Base-by-base conservation (phyloP, 306 rosid genomes). In the Prunus dulcis region DNA sequence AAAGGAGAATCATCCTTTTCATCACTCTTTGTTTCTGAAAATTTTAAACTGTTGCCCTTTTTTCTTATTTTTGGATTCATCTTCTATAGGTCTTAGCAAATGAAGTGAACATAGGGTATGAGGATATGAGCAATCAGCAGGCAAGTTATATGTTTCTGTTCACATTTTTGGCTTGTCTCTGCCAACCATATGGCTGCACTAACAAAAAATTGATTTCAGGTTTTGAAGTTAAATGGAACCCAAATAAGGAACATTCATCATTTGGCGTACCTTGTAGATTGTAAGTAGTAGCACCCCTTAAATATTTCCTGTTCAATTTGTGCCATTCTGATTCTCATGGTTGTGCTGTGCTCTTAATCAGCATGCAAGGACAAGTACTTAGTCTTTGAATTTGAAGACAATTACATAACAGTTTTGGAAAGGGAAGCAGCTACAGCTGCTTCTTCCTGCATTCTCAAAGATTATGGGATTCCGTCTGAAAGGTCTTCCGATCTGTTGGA, bases 51-150 rank as follows among this genome's bases (percentile, higher is more conserved):
- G 34, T 20, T 56, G 28, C 46, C 30, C 43, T 74, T 55, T 51
- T 71, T 60, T 73, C 1, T 11, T 32, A 19, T 64, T 67, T 12
- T 49, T 32, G 68, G 50, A 27, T 64, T 76, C 58, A 46, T 72
- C 27, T 74, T 41, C 61, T 76, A 57, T 71, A 95, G 99, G 97
- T 95, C 75, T 86, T 95, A 61, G 97, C 99, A 64, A 89, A 89
- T 72, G 96, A 95, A 76, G 93, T 83, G 75, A 95, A 95, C 84
- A 87, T 95, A 76, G 99, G 99, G 38, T 95, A 95, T 19, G 99
- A 95, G 80, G 96, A 91, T 84, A 89, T 95, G 99, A 57, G 91
- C 86, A 95, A 95, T 84, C 97, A 83, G 81, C 99, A 95, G 96
- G 97, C 84, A 90, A 82, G 90, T 84, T 43, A 64, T 45, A 73